These are phyloP conservation scores for Hypericum androsaemum DNA, from an alignment of 345 rosid species.

Conservation along the genomic window DNA sequence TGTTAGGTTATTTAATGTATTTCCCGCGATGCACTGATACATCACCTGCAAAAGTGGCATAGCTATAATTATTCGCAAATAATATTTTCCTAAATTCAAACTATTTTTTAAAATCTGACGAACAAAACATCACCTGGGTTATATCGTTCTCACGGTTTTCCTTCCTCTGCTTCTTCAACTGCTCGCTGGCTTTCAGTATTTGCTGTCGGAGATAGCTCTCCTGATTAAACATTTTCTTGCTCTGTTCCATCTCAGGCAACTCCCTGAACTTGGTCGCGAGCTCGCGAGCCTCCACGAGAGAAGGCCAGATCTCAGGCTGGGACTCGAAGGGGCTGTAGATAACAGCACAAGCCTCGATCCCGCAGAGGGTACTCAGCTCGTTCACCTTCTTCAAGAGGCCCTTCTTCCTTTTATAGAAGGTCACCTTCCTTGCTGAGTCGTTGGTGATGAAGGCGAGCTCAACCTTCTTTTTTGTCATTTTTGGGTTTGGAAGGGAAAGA, in stretches of 20 bases:
- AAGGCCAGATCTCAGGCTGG: constrained; percentile 15
- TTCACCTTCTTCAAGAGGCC: constrained; percentile 15
- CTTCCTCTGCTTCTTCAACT: background rate
- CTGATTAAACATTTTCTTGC: constrained; percentile 41
- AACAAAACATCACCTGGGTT: background rate
- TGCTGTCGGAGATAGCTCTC: constrained; percentile 24
- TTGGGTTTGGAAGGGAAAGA: background rate
- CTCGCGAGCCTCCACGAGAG: constrained; percentile 1
- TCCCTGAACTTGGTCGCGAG: constrained; percentile 13
- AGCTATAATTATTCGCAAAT: too few relatives aligned
- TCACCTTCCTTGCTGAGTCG: constrained; percentile 13
- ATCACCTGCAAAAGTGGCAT: background rate
- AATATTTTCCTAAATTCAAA: too few relatives aligned
- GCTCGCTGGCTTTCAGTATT: constrained; percentile 17
- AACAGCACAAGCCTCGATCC: constrained; percentile 13
- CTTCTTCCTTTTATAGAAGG: constrained; percentile 15
- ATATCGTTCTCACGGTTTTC: background rate
- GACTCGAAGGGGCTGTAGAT: constrained; percentile 6
- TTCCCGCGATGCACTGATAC: background rate
- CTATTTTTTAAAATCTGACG: too few relatives aligned
- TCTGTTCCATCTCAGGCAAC: constrained; percentile 35
- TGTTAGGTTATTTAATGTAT: background rate
- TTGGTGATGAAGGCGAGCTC: constrained; percentile 13
- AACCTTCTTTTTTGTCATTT: constrained; percentile 15
- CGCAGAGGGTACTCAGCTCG: constrained; percentile 17